Evolutionary conservation across 1,139 yeast genomes (phyloP).

Genomic region (Candida sp.): DNA sequence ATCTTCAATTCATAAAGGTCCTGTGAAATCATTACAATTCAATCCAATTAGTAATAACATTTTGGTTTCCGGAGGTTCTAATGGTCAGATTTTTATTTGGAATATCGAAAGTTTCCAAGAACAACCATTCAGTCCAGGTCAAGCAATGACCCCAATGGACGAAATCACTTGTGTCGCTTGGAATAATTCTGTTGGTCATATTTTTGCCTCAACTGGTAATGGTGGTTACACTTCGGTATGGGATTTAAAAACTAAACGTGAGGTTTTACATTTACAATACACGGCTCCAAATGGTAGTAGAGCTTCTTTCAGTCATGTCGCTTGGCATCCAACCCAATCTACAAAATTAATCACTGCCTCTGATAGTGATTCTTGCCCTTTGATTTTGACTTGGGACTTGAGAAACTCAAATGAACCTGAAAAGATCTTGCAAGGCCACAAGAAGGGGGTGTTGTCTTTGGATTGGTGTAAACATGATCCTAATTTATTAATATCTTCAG

Average conservation of each 20-base stretch:
- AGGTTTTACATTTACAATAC: constrained; percentile 79
- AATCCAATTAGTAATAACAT: constrained; percentile 71
- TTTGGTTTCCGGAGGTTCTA: constrained; percentile 82
- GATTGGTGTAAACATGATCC: constrained; percentile 95
- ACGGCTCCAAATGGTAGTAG: constrained; percentile 47
- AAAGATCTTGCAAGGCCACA: constrained; percentile 71
- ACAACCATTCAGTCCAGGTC: constrained; percentile 71
- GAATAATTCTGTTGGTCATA: constrained; percentile 84
- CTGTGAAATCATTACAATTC: constrained; percentile 74
- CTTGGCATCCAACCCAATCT: constrained; percentile 84
- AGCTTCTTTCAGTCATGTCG: constrained; percentile 66
- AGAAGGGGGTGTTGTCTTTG: constrained; percentile 81
- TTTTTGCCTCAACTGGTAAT: constrained; percentile 85
- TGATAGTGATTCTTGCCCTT: constrained; percentile 76
- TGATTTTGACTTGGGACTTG: constrained; percentile 89
- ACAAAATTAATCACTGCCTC: constrained; percentile 89
- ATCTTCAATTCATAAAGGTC: constrained; percentile 62
- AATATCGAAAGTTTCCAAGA: constrained; percentile 61
- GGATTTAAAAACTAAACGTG: constrained; percentile 88
- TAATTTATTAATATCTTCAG: constrained; percentile 75
- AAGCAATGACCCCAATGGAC: constrained; percentile 77
- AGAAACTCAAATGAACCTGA: constrained; percentile 92
- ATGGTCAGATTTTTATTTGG: constrained; percentile 90
- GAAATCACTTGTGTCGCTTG: constrained; percentile 83
- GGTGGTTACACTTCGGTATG: constrained; percentile 88